These are phyloP conservation scores for Chalciporus sp. DNA, from an alignment of 1,284 basidiomycete genomes.

Conservation along the genomic window DNA sequence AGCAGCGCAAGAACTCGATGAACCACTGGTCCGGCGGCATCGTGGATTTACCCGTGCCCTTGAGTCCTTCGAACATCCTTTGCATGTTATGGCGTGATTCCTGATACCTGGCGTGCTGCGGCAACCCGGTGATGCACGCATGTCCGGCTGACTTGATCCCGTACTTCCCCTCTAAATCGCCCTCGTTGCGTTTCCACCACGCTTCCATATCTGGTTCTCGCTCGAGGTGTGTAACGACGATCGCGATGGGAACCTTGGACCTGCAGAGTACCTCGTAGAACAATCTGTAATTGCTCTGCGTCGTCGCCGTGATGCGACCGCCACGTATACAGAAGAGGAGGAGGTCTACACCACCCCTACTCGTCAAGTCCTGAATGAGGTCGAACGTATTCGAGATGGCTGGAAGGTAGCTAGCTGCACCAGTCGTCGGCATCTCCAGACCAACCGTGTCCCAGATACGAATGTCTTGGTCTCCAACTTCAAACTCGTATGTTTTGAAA, in stretches of 20 bases:
- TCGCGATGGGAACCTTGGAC: too few relatives aligned
- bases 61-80: constrained; percentile 1
- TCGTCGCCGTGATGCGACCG: constrained; percentile 18
- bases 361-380: constrained; percentile 26
- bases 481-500: constrained; percentile 5
- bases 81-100: constrained; percentile 2
- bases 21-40: constrained; percentile 9
- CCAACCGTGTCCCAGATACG: constrained; percentile 31
- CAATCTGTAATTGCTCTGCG: constrained; percentile 29
- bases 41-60: neutral
- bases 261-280: too few relatives aligned
- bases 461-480: constrained; percentile 3
- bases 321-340: constrained; percentile 36
- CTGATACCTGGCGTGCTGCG: constrained; percentile 3
- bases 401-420: constrained; percentile 21
- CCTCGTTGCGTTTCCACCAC: constrained; percentile 6
- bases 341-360: constrained; percentile 29
- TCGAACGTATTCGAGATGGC: constrained; percentile 31
- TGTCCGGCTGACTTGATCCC: constrained; percentile 7
- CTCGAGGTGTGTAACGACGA: too few relatives aligned
- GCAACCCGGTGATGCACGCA: constrained; percentile 11
- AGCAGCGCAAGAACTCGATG: constrained; percentile 1
- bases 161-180: constrained; percentile 1
- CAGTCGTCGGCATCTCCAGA: constrained; percentile 29
- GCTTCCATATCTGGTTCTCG: too few relatives aligned